Evolutionary conservation across 2,329 filamentous ascomycete genomes (phyloP), one percentile per base, ranked within the genome.

Genomic region (Lachnellula subtilissima): DNA sequence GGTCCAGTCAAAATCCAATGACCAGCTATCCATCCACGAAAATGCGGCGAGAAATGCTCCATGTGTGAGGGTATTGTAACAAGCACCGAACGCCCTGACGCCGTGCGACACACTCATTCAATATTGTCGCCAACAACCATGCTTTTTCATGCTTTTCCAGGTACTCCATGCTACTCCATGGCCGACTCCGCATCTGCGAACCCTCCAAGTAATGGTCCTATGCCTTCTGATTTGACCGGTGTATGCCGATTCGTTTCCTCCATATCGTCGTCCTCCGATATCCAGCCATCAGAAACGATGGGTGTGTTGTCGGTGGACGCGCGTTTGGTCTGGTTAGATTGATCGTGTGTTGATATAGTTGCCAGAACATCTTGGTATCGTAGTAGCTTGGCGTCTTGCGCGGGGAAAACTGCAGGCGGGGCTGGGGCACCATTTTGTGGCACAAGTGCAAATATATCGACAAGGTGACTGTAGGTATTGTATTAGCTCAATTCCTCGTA

Each of bases 391-490:
- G 78, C 75, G 59, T 83, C 81, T 66, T 84, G 81, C 48, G 77
- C 78, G 51, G 79, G 75, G 62, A 79, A 78, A 25, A 72, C 72
- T 52, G 59, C 60, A 40, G 55, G 53, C 42, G 71, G 65, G 62
- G 74, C 65, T 59, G 68, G 64, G 50, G 67, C 64, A 36, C 72
- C 70, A 56, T 77, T 77, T 56, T 80, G 77, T 22, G 82, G 81
- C 37, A 80, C 78, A 65, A 85, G 84, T 60, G 86, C 83, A 71
- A 86, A 86, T 48, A 87, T 82, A 67, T 87, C 84, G 58, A 87
- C 83, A 72, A 87, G 81, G 65, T 86, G 85, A 65, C 84, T 87
- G 66, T 43, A 40, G 43, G 22, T 28, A 47, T 53, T 43, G 32
- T 42, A 54, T 65, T 59, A 65, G 61, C 58, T 55, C 37, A 14